Evolutionary conservation across 2,329 filamentous ascomycete species (phyloP).

Genomic region (Lasiodiplodia sp.): DNA sequence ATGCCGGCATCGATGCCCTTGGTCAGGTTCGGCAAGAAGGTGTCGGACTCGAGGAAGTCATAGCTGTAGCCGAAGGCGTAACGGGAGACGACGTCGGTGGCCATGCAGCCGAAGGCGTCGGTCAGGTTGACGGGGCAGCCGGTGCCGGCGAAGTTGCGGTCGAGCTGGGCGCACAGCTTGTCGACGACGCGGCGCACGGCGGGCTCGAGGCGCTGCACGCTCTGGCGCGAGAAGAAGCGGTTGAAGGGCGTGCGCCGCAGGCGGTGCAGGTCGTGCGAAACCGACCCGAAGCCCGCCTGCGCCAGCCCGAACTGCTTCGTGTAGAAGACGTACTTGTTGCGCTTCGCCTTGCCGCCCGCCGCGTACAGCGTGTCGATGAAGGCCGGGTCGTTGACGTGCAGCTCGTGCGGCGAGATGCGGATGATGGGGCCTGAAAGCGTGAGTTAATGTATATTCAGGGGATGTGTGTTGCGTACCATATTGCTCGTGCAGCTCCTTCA

Average conservation of each 20-base stretch:
- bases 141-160: slow-evolving; percentile 25
- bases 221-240: slow-evolving; percentile 32
- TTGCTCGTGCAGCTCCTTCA: slow-evolving; percentile 45
- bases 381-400: slow-evolving; percentile 52
- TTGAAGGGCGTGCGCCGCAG: slow-evolving; percentile 30
- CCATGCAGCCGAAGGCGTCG: slow-evolving; percentile 33
- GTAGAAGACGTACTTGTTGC: slow-evolving; percentile 33
- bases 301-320: slow-evolving; percentile 25
- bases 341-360: slow-evolving; percentile 25
- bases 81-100: slow-evolving; percentile 36
- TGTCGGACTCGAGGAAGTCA: slow-evolving; percentile 33
- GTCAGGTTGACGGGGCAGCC: slow-evolving; percentile 32
- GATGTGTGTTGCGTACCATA: slow-evolving; percentile 39
- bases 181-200: slow-evolving; percentile 28
- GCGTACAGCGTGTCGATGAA: slow-evolving; percentile 47
- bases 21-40: slow-evolving; percentile 34
- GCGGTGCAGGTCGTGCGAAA: slow-evolving; percentile 36
- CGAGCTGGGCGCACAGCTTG: slow-evolving; percentile 31
- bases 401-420: slow-evolving; percentile 51
- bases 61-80: slow-evolving; percentile 36
- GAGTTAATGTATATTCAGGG: not conserved
- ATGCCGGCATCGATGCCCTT: slow-evolving; percentile 34
- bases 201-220: slow-evolving; percentile 31
- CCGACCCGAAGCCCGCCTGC: slow-evolving; percentile 27
- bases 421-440: slow-evolving; percentile 47